These are phyloP conservation scores for Capsicum pubescens DNA, from an alignment of 257 asterid species.

Conservation along the genomic window DNA sequence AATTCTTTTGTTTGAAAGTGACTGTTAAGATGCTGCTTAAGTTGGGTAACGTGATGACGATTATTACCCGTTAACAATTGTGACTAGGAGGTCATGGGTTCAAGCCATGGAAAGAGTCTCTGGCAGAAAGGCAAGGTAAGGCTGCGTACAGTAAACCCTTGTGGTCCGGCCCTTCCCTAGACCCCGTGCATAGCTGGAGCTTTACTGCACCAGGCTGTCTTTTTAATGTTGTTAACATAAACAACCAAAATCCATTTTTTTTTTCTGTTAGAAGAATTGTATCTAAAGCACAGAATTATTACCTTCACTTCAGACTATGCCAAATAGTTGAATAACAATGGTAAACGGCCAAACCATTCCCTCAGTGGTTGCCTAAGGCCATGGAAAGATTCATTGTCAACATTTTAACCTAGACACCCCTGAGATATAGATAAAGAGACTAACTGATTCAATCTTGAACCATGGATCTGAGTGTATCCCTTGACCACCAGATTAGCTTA, in stretches of 20 bases:
- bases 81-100: too few relatives aligned
- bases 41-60: not conserved
- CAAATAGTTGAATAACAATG: not conserved
- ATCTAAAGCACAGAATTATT: not conserved
- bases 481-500: not conserved
- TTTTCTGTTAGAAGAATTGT: not conserved
- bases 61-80: too few relatives aligned
- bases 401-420: not conserved
- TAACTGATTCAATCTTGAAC: not conserved
- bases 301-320: not conserved
- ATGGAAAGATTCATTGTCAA: not conserved
- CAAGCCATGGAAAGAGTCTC: too few relatives aligned
- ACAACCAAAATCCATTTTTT: not conserved
- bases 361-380: not conserved
- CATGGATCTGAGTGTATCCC: not conserved
- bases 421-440: constrained; percentile 15
- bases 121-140: too few relatives aligned
- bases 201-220: too few relatives aligned
- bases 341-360: not conserved
- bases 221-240: not conserved
- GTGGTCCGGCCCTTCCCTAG: too few relatives aligned
- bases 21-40: constrained; percentile 7
- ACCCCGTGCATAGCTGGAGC: too few relatives aligned
- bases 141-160: too few relatives aligned
- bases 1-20: not conserved